Evolutionary conservation across 371 early-diverging fungal species (phyloP).

Genomic region (Circinella umbellata): DNA sequence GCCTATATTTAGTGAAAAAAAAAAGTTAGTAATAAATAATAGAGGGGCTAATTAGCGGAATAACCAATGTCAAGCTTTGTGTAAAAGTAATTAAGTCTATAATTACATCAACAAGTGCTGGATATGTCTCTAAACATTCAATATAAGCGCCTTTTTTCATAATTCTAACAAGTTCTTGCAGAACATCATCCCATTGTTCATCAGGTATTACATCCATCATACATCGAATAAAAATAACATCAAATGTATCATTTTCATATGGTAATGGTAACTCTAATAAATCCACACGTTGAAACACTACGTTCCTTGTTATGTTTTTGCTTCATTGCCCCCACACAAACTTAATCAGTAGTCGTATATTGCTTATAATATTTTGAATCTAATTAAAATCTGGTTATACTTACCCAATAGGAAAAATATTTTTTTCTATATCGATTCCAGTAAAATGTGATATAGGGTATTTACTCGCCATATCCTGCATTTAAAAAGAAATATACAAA

Average conservation of each 20-base stretch:
- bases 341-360: conserved; percentile 6
- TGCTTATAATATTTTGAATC: no score
- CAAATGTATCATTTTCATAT: conserved; percentile 45
- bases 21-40: neutral
- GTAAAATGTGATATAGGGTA: conserved; percentile 49
- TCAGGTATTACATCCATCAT: conserved; percentile 48
- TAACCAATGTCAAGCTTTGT: no score
- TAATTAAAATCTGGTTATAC: neutral
- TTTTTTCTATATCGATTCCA: conserved; percentile 48
- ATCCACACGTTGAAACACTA: conserved; percentile 41
- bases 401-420: conserved; percentile 41
- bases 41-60: no score
- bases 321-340: neutral
- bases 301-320: conserved; percentile 28
- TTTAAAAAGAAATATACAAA: neutral
- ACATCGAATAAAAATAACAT: conserved; percentile 48
- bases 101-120: conserved; percentile 40
- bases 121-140: conserved; percentile 51
- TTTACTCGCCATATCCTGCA: conserved; percentile 45
- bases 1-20: neutral
- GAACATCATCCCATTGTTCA: conserved; percentile 40
- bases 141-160: conserved; percentile 55
- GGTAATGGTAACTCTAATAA: conserved; percentile 43
- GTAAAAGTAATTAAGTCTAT: neutral
- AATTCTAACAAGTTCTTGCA: conserved; percentile 41